phyloP scores from a whole-genome alignment of 2,329 filamentous ascomycete species.

The Beauveria brongniartii region DNA sequence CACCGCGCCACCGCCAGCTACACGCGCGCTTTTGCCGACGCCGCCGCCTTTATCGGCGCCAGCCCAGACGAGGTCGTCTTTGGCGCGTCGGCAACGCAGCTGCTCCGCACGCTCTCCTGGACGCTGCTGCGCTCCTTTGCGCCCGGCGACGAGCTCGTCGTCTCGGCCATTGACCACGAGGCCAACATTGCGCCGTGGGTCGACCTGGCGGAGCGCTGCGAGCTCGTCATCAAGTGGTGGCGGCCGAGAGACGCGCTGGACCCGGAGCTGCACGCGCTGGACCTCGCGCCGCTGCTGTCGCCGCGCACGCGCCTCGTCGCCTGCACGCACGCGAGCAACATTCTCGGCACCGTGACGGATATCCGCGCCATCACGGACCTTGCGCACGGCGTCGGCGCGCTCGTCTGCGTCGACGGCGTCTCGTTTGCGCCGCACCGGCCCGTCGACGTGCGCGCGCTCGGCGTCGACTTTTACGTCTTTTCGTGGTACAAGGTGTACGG shows the following conservation, averaged over 20 bases:
- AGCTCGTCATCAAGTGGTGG: slow-evolving; percentile 65
- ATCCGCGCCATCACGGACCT: slow-evolving; percentile 45
- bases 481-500: slow-evolving; percentile 80
- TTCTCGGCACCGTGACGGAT: slow-evolving; percentile 63
- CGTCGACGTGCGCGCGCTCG: slow-evolving; percentile 60
- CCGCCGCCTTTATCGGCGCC: slow-evolving; percentile 64
- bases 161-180: slow-evolving; percentile 70
- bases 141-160: slow-evolving; percentile 56
- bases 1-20: slow-evolving; percentile 53
- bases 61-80: slow-evolving; percentile 59
- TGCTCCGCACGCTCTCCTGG: slow-evolving; percentile 62
- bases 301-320: slow-evolving; percentile 60
- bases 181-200: slow-evolving; percentile 71
- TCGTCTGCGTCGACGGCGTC: slow-evolving; percentile 68
- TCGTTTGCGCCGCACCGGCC: slow-evolving; percentile 66
- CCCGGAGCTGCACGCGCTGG: slow-evolving; percentile 49
- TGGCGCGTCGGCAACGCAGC: slow-evolving; percentile 66
- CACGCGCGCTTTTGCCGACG: slow-evolving; percentile 51
- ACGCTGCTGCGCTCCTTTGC: slow-evolving; percentile 37
- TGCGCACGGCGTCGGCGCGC: slow-evolving; percentile 42
- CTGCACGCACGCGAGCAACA: slow-evolving; percentile 67
- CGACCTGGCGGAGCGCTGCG: slow-evolving; percentile 52
- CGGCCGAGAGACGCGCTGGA: slow-evolving; percentile 36
- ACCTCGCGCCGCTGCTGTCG: slow-evolving; percentile 51
- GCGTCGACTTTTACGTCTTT: slow-evolving; percentile 70